phyloP scores from a whole-genome alignment of 2,329 filamentous ascomycete species.

The Ascochyta koolunga region DNA sequence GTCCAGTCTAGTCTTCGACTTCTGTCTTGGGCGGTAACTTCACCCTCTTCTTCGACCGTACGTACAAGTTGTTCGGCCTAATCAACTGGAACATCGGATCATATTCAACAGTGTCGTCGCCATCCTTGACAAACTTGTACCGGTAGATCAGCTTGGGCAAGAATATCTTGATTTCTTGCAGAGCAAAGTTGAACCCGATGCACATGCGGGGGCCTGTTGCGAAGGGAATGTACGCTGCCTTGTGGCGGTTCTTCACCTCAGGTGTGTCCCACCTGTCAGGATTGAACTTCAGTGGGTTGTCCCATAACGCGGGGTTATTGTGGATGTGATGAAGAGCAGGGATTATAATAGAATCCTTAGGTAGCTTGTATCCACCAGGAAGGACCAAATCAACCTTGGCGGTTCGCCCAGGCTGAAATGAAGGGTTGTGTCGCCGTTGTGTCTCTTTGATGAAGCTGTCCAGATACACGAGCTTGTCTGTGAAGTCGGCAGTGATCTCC shows the following conservation, averaged over 20 bases:
- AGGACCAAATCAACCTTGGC: slow-evolving; percentile 62
- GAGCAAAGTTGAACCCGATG: slow-evolving; percentile 69
- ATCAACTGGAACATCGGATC: slow-evolving; percentile 67
- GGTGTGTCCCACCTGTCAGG: slow-evolving; percentile 51
- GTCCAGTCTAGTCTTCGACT: background rate
- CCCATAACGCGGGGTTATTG: slow-evolving; percentile 62
- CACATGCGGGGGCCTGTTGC: slow-evolving; percentile 63
- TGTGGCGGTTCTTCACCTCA: slow-evolving; percentile 32
- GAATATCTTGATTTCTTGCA: slow-evolving; percentile 66
- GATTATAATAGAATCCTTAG: slow-evolving; percentile 60
- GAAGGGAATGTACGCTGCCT: slow-evolving; percentile 64
- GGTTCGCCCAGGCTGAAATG: slow-evolving; percentile 62
- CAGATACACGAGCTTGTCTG: slow-evolving; percentile 25
- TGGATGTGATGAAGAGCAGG: slow-evolving; percentile 55
- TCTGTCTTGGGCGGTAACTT: slow-evolving; percentile 53
- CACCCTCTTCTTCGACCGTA: slow-evolving; percentile 56
- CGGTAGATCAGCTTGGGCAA: slow-evolving; percentile 64
- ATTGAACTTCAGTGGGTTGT: slow-evolving; percentile 63
- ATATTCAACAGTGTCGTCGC: slow-evolving; percentile 60
- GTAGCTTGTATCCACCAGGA: slow-evolving; percentile 64
- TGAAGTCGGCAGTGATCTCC: slow-evolving; percentile 25
- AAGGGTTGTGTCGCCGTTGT: slow-evolving; percentile 28
- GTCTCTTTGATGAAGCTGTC: slow-evolving; percentile 33
- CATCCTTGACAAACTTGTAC: slow-evolving; percentile 62
- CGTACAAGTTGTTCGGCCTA: slow-evolving; percentile 61